Percentiles rank a stretch among this genome's conserved stretches.
Evolutionary conservation across 2,329 filamentous ascomycete species (phyloP).

Genomic region (Corynespora cassiicola): DNA sequence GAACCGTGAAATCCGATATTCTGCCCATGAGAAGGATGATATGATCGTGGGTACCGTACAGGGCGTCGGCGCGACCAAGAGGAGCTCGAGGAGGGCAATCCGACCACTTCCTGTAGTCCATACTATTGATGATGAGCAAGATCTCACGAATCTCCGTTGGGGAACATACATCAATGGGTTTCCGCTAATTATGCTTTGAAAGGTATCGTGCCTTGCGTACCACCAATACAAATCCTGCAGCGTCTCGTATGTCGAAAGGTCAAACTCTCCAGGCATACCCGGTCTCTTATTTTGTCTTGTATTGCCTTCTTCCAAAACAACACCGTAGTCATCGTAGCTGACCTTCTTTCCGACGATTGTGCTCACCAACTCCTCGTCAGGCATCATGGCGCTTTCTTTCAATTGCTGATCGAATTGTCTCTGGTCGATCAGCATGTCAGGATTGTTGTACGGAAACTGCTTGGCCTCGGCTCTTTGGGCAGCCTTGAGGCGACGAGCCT

Average conservation of each 20-base stretch:
- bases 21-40: slow-evolving; percentile 82
- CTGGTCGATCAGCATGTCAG: slow-evolving; percentile 39
- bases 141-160: too few species aligned
- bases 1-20: slow-evolving; percentile 77
- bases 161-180: slow-evolving; percentile 85
- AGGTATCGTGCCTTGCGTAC: slow-evolving; percentile 93
- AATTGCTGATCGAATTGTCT: slow-evolving; percentile 32
- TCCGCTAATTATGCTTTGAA: slow-evolving; percentile 87
- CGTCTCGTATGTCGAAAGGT: slow-evolving; percentile 81
- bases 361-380: slow-evolving; percentile 61
- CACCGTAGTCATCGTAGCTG: slow-evolving; percentile 64
- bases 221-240: slow-evolving; percentile 92
- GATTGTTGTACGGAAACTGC: slow-evolving; percentile 36
- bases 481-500: slow-evolving; percentile 71
- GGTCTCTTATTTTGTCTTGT: slow-evolving; percentile 44
- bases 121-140: slow-evolving; percentile 57
- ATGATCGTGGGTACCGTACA: slow-evolving; percentile 90
- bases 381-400: slow-evolving; percentile 54
- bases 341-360: slow-evolving; percentile 63
- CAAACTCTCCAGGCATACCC: slow-evolving; percentile 46
- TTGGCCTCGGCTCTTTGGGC: slow-evolving; percentile 50
- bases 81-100: slow-evolving; percentile 86
- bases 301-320: slow-evolving; percentile 49
- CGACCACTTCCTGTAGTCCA: slow-evolving; percentile 82
- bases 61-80: slow-evolving; percentile 76